These are phyloP conservation scores for Penicillium longicatenatum DNA, from an alignment of 495 filamentous ascomycete species.

Conservation along the genomic window DNA sequence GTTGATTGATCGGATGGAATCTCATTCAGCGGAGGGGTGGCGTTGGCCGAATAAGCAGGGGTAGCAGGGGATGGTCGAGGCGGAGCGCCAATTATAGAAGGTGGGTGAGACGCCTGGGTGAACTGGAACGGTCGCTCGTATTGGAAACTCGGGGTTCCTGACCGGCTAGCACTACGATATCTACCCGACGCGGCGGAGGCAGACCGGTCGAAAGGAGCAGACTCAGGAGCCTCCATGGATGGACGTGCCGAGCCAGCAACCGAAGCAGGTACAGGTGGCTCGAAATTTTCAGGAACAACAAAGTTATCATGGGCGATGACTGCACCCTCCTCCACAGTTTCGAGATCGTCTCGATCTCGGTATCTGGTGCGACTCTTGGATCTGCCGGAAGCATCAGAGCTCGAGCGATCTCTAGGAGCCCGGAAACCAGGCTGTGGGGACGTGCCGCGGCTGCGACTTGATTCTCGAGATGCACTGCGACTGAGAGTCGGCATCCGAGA, in stretches of 20 bases:
- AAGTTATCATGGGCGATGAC: slow-evolving; percentile 32
- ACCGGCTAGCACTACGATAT: slow-evolving; percentile 51
- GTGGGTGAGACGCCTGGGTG: slow-evolving; percentile 32
- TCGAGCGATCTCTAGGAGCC: slow-evolving; percentile 59
- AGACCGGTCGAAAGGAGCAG: slow-evolving; percentile 36
- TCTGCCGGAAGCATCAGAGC: slow-evolving; percentile 59
- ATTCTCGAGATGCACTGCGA: slow-evolving; percentile 46
- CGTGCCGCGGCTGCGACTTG: slow-evolving; percentile 40
- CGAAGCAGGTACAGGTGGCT: slow-evolving; percentile 29
- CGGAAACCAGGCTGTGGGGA: slow-evolving; percentile 39
- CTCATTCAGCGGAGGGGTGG: slow-evolving; percentile 56
- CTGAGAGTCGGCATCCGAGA: slow-evolving; percentile 37
- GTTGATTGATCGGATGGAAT: slow-evolving; percentile 34
- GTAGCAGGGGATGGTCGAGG: slow-evolving; percentile 54
- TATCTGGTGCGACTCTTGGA: slow-evolving; percentile 56
- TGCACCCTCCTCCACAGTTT: slow-evolving; percentile 38
- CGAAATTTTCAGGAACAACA: slow-evolving; percentile 28
- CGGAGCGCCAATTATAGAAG: slow-evolving; percentile 48
- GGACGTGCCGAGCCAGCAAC: slow-evolving; percentile 41
- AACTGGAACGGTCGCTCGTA: slow-evolving; percentile 45
- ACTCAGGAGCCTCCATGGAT: slow-evolving; percentile 40
- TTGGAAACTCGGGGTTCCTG: slow-evolving; percentile 40
- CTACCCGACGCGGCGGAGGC: slow-evolving; percentile 46
- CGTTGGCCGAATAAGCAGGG: slow-evolving; percentile 54
- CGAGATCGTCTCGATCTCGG: slow-evolving; percentile 49